A percentile compares a stretch with the other conserved stretches of the same genome.
Evolutionary conservation across 2,329 filamentous ascomycete species (phyloP).

Genomic region (Aspergillus persii): DNA sequence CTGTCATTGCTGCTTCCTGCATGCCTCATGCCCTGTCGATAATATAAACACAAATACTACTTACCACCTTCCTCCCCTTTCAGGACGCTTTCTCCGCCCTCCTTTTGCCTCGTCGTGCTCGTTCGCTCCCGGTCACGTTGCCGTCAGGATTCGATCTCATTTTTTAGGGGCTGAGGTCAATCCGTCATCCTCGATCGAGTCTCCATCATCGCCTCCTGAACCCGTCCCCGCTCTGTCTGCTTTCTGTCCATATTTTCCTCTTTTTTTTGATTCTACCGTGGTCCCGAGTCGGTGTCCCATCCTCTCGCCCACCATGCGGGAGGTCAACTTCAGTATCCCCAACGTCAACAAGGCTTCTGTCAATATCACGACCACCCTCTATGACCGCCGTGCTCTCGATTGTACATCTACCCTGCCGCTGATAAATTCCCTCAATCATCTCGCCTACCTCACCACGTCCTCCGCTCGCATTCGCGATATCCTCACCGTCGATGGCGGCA

Average conservation of each 20-base stretch:
- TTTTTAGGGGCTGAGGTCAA: slow-evolving; percentile 17
- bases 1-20: too few relatives aligned
- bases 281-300: not conserved
- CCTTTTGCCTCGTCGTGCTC: not conserved
- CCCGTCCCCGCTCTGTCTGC: not conserved
- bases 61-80: too few relatives aligned
- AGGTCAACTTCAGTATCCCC: slow-evolving; percentile 99
- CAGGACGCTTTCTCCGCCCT: too few relatives aligned
- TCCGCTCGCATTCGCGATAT: slow-evolving; percentile 97
- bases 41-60: too few relatives aligned
- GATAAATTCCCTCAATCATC: slow-evolving; percentile 98
- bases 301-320: slow-evolving; percentile 72
- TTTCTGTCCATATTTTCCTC: not conserved
- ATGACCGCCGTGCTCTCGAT: slow-evolving; percentile 94
- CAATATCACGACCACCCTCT: slow-evolving; percentile 96
- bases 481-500: slow-evolving; percentile 95
- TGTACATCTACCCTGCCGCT: slow-evolving; percentile 96
- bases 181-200: slow-evolving; percentile 7
- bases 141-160: slow-evolving; percentile 14
- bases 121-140: slow-evolving; percentile 5
- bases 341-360: slow-evolving; percentile 99
- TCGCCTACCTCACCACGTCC: slow-evolving; percentile 96
- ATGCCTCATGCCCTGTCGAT: too few relatives aligned
- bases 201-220: not conserved
- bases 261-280: not conserved